Percentiles rank a stretch among this genome's conserved stretches.
Evolutionary conservation across 2,329 filamentous ascomycete species (phyloP).

Genomic region (Chrysosphaeria jannelii): DNA sequence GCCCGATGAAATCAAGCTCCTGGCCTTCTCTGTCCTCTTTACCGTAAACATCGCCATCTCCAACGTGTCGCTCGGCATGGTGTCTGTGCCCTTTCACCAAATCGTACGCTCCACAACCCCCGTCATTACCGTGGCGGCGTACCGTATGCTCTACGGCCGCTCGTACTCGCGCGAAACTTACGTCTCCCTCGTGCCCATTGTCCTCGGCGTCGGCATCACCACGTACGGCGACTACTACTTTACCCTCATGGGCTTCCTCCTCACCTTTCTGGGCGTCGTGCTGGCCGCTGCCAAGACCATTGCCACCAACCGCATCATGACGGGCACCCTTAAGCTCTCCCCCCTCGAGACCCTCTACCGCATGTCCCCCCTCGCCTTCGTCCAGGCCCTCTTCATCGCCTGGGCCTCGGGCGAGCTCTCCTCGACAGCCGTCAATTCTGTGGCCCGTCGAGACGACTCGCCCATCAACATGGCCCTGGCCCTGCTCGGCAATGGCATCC

Average conservation of each 20-base stretch:
- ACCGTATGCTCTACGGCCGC: conserved; percentile 20
- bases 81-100: conserved; percentile 30
- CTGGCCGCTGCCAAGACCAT: conserved; percentile 27
- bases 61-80: conserved; percentile 6
- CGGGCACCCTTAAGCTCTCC: conserved; percentile 23
- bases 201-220: conserved; percentile 25
- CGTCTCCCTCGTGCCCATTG: conserved; percentile 25
- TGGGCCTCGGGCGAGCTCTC: conserved; percentile 20
- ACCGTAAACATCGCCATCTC: conserved; percentile 6
- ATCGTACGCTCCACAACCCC: conserved; percentile 28
- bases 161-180: conserved; percentile 26
- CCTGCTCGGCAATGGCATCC: conserved; percentile 18
- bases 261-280: conserved; percentile 21
- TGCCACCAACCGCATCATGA: conserved; percentile 33
- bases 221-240: conserved; percentile 31
- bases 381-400: conserved; percentile 22
- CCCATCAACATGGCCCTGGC: conserved; percentile 9
- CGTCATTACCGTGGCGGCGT: conserved; percentile 28
- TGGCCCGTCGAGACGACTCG: not conserved
- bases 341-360: conserved; percentile 29
- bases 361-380: conserved; percentile 27
- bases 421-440: conserved; percentile 6
- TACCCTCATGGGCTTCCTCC: conserved; percentile 22
- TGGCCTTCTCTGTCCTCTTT: conserved; percentile 5
- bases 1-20: conserved; percentile 4